Base-by-base conservation (phyloP, 2,329 filamentous ascomycete genomes). In the Fusarium heterosporum region DNA sequence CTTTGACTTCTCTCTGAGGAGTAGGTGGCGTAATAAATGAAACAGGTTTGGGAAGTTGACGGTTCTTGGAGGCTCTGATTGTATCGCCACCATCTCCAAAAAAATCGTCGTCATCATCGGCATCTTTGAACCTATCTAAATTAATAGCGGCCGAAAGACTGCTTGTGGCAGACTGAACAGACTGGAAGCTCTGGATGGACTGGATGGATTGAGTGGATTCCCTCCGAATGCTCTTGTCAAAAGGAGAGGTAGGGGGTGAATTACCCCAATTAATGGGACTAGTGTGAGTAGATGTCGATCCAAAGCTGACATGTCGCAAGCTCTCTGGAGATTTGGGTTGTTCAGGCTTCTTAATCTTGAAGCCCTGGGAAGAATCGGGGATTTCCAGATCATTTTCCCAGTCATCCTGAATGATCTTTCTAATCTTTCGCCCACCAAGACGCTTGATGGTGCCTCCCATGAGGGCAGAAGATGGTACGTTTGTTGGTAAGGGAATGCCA, bases 371-470 rank as follows among this genome's bases (percentile, higher is more conserved):
- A 3, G 81, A 76, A 38, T 84, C 84, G 5, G 90, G 89, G 16
- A 93, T 77, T 71, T 92, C 90, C 47, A 95, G 78, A 71, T 95
- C 92, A 70, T 93, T 90, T 63, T 88, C 90, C 89, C 92, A 95
- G 76, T 95, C 92, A 71, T 93, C 91, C 66, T 92, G 88, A 60
- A 92, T 87, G 39, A 90, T 88, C 73, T 87, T 90, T 73, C 89
- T 90, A 19, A 91, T 84, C 73, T 90, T 93, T 69, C 88, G 86
- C 60, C 88, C 89, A 48, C 94, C 94, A 32, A 98, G 84, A 70
- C 94, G 86, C 81, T 96, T 97, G 75, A 98, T 98, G 11, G 93
- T 95, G 51, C 96, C 96, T 52, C 95, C 95, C 76, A 96, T 87
- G 40, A 99, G 83, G 29, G 96, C 96, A 19, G 95, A 97, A 29